Percentiles rank a stretch among this genome's conserved stretches.
Evolutionary conservation across 768 basidiomycete genomes (phyloP).

Genomic region (Leccinum barrowsii): DNA sequence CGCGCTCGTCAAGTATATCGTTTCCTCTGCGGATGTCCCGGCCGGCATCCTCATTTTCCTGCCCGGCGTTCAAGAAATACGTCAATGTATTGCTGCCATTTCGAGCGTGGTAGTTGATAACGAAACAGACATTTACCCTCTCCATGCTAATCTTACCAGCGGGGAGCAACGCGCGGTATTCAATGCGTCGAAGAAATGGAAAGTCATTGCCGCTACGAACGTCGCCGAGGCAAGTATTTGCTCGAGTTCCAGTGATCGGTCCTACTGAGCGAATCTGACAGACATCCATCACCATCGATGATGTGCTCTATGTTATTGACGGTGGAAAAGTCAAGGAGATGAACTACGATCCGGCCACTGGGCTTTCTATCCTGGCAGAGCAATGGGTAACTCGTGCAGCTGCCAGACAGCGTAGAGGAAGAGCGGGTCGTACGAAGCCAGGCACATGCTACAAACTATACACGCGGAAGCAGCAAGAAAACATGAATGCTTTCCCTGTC

Average conservation of each 20-base stretch:
- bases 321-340: conserved; percentile 84
- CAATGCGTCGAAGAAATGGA: conserved; percentile 58
- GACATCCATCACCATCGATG: conserved; percentile 91
- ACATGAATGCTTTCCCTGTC: conserved; percentile 67
- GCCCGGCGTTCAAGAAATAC: conserved; percentile 87
- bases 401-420: conserved; percentile 79
- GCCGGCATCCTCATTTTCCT: conserved; percentile 86
- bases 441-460: conserved; percentile 89
- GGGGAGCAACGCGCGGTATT: conserved; percentile 85
- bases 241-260: too few relatives aligned
- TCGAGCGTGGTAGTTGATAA: conserved; percentile 29
- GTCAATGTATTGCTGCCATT: conserved; percentile 67
- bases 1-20: conserved; percentile 60
- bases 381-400: conserved; percentile 77
- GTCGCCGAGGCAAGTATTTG: conserved; percentile 69
- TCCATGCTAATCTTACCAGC: conserved; percentile 86
- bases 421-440: conserved; percentile 83
- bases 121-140: conserved; percentile 59
- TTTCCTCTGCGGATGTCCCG: conserved; percentile 38
- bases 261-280: conserved; percentile 26
- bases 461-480: conserved; percentile 65
- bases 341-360: conserved; percentile 62
- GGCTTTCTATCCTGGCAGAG: conserved; percentile 75
- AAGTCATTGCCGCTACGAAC: conserved; percentile 87
- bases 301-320: conserved; percentile 83